Evolutionary conservation across 495 filamentous ascomycete species (phyloP), one percentile per base, ranked within the genome.

Genomic region (Rostrohypoxylon terebratum): DNA sequence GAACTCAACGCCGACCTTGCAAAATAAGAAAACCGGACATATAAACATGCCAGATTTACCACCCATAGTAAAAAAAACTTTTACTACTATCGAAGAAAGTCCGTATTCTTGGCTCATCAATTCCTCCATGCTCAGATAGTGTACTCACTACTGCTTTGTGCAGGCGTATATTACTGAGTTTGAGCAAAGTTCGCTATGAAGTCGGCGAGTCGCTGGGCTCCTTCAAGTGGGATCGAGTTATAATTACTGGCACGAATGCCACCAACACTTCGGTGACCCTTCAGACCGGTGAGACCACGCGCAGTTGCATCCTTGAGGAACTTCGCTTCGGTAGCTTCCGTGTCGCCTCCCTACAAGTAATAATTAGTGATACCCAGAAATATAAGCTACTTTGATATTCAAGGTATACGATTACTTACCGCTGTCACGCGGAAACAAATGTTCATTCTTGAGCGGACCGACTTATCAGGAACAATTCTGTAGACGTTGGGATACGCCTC

Each of bases 401-500:
- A 63, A 6, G 42, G 0, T 16, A 20, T 11, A 40, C 3, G 58
- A 57, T 63, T 11, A 59, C 77, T 60, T 61, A 85, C 83, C 77
- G 83, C 82, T 63, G 66, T 85, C 3, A 95, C 87, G 20, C 94
- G 85, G 84, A 96, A 96, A 83, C 94, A 97, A 51, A 97, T 89
- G 79, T 98, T 97, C 93, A 97, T 97, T 44, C 93, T 83, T 64
- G 91, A 94, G 48, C 94, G 89, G 7, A 88, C 89, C 53, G 80
- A 82, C 81, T 90, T 91, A 67, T 90, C 85, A 0, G 92, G 91
- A 4, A 97, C 91, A 20, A 97, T 86, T 45, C 80, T 81, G 81
- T 94, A 97, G 23, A 89, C 82, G 0, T 87, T 78, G 0, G 90
- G 88, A 76, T 91, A 83, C n/a, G 84, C 86, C 68, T 96, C 94